These are phyloP conservation scores for Cryptosporidium baileyi DNA, from an alignment of 169 alveolate species.

Conservation along the genomic window DNA sequence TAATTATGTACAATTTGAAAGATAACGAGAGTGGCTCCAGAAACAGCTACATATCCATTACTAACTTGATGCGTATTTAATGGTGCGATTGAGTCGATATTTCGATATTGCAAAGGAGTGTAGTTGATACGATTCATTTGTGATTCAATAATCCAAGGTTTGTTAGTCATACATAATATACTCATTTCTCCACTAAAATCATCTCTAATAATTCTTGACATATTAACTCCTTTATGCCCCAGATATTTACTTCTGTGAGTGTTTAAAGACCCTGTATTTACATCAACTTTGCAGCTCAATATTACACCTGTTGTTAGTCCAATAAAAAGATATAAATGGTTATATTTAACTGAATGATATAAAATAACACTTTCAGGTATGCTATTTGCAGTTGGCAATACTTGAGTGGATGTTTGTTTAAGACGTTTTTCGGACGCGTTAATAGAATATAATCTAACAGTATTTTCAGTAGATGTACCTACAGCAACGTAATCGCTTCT, in stretches of 20 bases:
- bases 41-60: constrained; percentile 91
- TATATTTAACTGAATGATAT: constrained; percentile 37
- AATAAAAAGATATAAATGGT: constrained; percentile 86
- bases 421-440: constrained; percentile 91
- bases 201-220: constrained; percentile 75
- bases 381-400: constrained; percentile 85
- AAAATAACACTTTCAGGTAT: constrained; percentile 60
- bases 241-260: constrained; percentile 92
- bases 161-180: constrained; percentile 85
- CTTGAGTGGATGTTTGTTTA: constrained; percentile 87
- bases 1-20: constrained; percentile 78
- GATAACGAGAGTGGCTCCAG: constrained; percentile 85
- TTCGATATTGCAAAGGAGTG: constrained; percentile 87
- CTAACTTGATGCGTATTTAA: constrained; percentile 84
- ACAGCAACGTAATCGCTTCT: constrained; percentile 93
- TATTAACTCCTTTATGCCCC: constrained; percentile 93
- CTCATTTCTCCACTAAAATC: constrained; percentile 74
- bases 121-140: constrained; percentile 80
- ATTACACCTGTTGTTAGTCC: constrained; percentile 96
- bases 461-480: constrained; percentile 90
- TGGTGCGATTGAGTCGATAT: constrained; percentile 87
- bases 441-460: constrained; percentile 90
- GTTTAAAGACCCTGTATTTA: constrained; percentile 92
- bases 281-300: constrained; percentile 91
- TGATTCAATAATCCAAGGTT: constrained; percentile 86